Conservation (phyloP, 768 basidiomycete genomes). For the Tricholoma terreum region DNA sequence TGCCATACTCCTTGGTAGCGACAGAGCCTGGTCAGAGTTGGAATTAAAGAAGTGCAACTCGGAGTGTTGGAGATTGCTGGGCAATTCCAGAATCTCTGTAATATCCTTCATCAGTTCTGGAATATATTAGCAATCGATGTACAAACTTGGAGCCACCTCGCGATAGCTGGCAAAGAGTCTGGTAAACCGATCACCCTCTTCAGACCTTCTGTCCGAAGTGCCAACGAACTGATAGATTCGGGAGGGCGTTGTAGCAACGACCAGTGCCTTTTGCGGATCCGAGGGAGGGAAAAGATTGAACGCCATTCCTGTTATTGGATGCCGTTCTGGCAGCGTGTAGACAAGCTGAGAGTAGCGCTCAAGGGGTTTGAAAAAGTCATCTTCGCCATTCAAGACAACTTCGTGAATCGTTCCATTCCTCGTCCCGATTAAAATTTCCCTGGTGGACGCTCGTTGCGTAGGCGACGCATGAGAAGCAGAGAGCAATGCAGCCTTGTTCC, state of each 20-base stretch:
- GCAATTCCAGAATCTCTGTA: conserved; percentile 87
- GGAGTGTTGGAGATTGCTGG: conserved; percentile 70
- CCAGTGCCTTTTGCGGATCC: conserved; percentile 60
- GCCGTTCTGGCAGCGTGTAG: conserved; percentile 75
- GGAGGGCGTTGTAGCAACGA: conserved; percentile 81
- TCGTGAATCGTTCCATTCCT: conserved; percentile 86
- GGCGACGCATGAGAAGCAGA: conserved; percentile 58
- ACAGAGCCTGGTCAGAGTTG: conserved; percentile 64
- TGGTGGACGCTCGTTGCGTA: conserved; percentile 47
- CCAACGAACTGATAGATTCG: conserved; percentile 92
- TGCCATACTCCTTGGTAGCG: conserved; percentile 71
- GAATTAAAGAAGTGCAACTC: conserved; percentile 80
- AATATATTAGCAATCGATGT: conserved; percentile 1
- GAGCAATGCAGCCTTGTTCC: conserved; percentile 73
- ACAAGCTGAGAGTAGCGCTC: conserved; percentile 75
- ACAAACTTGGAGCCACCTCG: conserved; percentile 75
- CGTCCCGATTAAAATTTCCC: conserved; percentile 85
- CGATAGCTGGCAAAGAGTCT: conserved; percentile 70
- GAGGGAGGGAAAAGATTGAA: conserved; percentile 72
- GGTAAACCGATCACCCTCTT: conserved; percentile 76
- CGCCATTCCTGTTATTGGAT: conserved; percentile 80
- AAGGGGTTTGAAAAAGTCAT: conserved; percentile 88
- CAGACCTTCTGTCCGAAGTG: conserved; percentile 57
- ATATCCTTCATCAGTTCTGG: not conserved
- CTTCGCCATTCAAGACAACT: conserved; percentile 84